Conservation (phyloP, 495 filamentous ascomycete genomes). For the Penicillium odoratum region DNA sequence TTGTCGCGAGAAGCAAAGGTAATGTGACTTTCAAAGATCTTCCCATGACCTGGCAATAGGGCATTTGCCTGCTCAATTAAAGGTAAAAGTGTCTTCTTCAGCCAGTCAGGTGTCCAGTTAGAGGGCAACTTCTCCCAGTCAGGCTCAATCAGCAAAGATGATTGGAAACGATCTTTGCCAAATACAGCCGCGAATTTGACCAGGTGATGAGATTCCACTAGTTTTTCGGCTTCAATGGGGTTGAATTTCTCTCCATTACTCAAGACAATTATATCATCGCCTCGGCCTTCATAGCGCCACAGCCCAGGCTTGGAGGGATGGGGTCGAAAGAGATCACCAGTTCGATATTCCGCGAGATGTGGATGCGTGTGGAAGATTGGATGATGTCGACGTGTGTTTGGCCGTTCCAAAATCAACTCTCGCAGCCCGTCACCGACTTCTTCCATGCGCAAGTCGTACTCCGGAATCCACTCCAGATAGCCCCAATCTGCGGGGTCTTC, state of each 20-base stretch:
- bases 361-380: conserved; percentile 30
- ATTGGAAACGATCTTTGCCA: conserved; percentile 36
- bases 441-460: conserved; percentile 39
- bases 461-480: conserved; percentile 47
- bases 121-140: conserved; percentile 5
- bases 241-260: conserved; percentile 44
- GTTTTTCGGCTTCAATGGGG: conserved; percentile 34
- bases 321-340: conserved; percentile 54
- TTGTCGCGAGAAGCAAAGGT: conserved; percentile 1
- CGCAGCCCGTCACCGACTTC: conserved; percentile 42
- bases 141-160: conserved; percentile 34
- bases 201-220: conserved; percentile 21
- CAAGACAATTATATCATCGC: conserved; percentile 42
- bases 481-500: conserved; percentile 46
- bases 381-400: background rate
- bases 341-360: conserved; percentile 49
- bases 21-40: conserved; percentile 5
- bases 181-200: conserved; percentile 30
- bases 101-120: no score
- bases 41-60: background rate
- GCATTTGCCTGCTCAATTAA: background rate
- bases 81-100: no score
- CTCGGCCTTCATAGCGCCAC: conserved; percentile 32
- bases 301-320: conserved; percentile 27
- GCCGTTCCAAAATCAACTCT: conserved; percentile 36